Evolutionary conservation across 2,329 filamentous ascomycete species (phyloP), one percentile per base, ranked within the genome.

Genomic region (Alternaria consortialis): DNA sequence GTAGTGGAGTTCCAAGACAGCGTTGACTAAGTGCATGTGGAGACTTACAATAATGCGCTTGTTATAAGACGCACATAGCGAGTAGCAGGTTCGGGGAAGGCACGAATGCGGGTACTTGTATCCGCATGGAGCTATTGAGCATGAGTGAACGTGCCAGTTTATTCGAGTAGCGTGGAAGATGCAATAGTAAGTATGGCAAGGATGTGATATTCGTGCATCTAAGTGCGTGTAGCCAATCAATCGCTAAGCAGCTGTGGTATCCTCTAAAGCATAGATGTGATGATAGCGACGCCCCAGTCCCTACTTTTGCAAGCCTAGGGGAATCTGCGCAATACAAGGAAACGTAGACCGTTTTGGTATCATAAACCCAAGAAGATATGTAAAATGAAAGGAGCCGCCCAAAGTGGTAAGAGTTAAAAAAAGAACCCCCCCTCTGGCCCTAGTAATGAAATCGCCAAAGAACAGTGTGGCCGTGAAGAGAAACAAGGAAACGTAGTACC

Each of bases 121-220:
- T 15, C 17, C 20, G 23, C 34, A 34, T 47, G 17, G 25, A 31
- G 40, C 37, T 27, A 34, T 52, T 17, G 32, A 61, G 12, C 39
- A 50, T 37, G 11, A 27, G 32, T 47, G 23, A 36, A 40, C 37
- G 27, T 25, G 23, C 27, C 43, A 40, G 42, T 37, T 29, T 25
- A 36, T 34, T 43, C 25, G 27, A 56, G 17, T 53, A 47, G 29
- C 31, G 51, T 54, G 43, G 42, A 52, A 50, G 37, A 50, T 48
- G 53, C 43, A 40, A 39, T 56, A 31, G 7, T 46, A 25, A 56
- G 37, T 63, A 56, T 52, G 36, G 53, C 57, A 59, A 53, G 42
- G 52, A 56, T 62, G 39, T 67, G 54, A 62, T 66, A 60, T 69
- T 72, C 68, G 60, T 72, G 53, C 53, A 61, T 69, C 63, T 69